These are phyloP conservation scores for Leccinellum rugosiceps DNA, from an alignment of 768 basidiomycete genomes.

Conservation along the genomic window DNA sequence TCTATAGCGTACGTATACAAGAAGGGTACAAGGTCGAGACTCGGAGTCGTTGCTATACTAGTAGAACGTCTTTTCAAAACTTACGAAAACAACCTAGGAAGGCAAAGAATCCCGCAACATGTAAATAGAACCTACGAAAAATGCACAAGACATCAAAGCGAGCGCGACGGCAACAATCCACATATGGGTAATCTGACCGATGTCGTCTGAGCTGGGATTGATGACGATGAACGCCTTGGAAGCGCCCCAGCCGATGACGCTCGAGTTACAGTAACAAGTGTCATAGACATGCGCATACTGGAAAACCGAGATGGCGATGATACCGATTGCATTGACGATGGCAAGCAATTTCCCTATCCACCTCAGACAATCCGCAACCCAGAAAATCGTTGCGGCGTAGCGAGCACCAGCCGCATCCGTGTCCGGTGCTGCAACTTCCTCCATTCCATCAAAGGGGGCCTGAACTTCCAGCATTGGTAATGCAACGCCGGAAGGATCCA, in stretches of 20 bases:
- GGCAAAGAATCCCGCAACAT: conserved; percentile 20
- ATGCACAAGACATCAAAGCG: conserved; percentile 18
- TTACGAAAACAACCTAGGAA: not conserved
- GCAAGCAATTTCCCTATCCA: conserved; percentile 26
- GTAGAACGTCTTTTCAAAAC: not conserved
- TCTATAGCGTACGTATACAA: not conserved
- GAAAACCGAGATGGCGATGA: conserved; percentile 23
- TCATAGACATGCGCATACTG: conserved; percentile 15
- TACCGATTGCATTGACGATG: conserved; percentile 19
- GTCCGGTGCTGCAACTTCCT: not conserved
- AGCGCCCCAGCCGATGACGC: conserved; percentile 9
- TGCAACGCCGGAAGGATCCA: not conserved
- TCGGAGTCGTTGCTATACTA: not conserved
- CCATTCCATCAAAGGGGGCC: not conserved
- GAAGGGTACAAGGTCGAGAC: not conserved
- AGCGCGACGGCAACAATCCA: conserved; percentile 37
- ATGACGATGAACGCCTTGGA: conserved; percentile 24
- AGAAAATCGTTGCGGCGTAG: not conserved
- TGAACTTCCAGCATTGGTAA: not conserved
- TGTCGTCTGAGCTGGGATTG: conserved; percentile 8
- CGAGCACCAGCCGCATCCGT: not conserved
- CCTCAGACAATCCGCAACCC: conserved; percentile 14
- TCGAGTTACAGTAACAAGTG: conserved; percentile 28
- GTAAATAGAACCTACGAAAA: conserved; percentile 27
- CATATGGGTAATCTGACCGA: conserved; percentile 24